A percentile compares a stretch with the other conserved stretches of the same genome.
These are phyloP conservation scores for Phaeodactylum tricornutum DNA, from an alignment of 108 stramenopile species.

Conservation along the genomic window DNA sequence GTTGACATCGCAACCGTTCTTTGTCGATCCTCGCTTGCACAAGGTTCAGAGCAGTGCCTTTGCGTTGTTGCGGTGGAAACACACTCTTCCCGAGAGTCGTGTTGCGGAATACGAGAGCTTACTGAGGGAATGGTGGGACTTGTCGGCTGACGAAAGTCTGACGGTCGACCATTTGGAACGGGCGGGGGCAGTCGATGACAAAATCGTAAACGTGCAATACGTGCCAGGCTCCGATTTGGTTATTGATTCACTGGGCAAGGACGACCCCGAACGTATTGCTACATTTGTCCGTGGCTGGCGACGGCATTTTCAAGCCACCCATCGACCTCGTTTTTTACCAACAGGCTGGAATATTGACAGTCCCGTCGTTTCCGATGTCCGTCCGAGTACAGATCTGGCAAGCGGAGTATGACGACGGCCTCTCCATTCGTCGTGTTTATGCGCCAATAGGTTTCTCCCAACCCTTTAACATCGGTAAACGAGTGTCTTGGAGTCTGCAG, in stretches of 20 bases:
- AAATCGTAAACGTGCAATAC: too few species aligned
- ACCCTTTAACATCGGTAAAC: too few species aligned
- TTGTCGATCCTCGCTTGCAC: constrained; percentile 15
- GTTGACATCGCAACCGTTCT: not conserved
- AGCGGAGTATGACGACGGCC: too few species aligned
- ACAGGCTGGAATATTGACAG: constrained; percentile 63
- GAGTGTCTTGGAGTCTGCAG: too few species aligned
- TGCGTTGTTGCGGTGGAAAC: constrained; percentile 39
- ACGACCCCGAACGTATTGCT: constrained; percentile 14
- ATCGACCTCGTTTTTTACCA: constrained; percentile 54
- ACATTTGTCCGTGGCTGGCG: constrained; percentile 69
- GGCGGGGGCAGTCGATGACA: too few species aligned
- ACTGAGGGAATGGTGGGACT: constrained; percentile 8
- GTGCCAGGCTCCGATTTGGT: constrained; percentile 1
- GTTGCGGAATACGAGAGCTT: constrained; percentile 20
- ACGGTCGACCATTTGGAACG: not conserved
- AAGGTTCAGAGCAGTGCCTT: constrained; percentile 47
- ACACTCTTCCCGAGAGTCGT: constrained; percentile 31
- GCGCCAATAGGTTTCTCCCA: too few species aligned
- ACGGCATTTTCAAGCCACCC: constrained; percentile 37
- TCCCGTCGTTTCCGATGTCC: constrained; percentile 26
- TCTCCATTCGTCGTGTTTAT: too few species aligned
- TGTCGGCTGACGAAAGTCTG: not conserved
- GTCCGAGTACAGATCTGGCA: too few species aligned
- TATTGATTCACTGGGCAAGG: too few species aligned